phyloP scores from a whole-genome alignment of 352 stramenopile genomes.

The Aphanomyces stellatus region DNA sequence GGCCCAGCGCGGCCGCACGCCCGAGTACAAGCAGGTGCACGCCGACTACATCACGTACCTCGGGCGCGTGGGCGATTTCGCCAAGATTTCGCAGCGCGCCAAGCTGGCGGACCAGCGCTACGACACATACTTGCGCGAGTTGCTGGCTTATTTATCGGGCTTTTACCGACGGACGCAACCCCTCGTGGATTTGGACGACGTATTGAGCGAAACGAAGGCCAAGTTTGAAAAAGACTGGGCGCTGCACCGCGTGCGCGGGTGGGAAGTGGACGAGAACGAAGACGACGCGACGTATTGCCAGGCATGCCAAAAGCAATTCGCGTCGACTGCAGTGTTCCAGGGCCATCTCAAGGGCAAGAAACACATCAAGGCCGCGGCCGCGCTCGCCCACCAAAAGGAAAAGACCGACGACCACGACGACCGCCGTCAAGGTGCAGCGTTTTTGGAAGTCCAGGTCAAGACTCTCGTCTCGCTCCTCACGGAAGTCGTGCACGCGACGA shows the following conservation, averaged over 20 bases:
- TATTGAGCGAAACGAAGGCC: slow-evolving; percentile 64
- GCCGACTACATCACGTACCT: slow-evolving; percentile 75
- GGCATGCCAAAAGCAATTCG: slow-evolving; percentile 64
- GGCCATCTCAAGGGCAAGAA: slow-evolving; percentile 70
- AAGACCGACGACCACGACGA: background rate
- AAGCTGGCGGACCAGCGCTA: slow-evolving; percentile 50
- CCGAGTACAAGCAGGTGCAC: slow-evolving; percentile 20
- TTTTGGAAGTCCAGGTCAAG: slow-evolving; percentile 62
- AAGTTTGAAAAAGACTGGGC: slow-evolving; percentile 83
- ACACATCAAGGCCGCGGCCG: slow-evolving; percentile 55
- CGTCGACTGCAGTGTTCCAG: slow-evolving; percentile 58
- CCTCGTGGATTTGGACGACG: slow-evolving; percentile 79
- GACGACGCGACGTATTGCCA: slow-evolving; percentile 39
- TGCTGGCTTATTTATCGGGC: slow-evolving; percentile 74
- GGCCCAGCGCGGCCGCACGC: background rate
- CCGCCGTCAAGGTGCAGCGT: slow-evolving; percentile 41
- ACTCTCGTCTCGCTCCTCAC: slow-evolving; percentile 69
- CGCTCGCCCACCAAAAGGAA: background rate
- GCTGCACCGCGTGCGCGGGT: slow-evolving; percentile 43
- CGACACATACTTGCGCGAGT: slow-evolving; percentile 57
- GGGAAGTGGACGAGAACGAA: slow-evolving; percentile 26
- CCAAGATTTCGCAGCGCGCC: slow-evolving; percentile 40
- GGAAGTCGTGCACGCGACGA: slow-evolving; percentile 74
- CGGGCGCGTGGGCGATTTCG: slow-evolving; percentile 55
- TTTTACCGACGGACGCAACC: slow-evolving; percentile 85